Base-by-base conservation (phyloP, 164 flowering plant species). In the Echeveria elegans region DNA sequence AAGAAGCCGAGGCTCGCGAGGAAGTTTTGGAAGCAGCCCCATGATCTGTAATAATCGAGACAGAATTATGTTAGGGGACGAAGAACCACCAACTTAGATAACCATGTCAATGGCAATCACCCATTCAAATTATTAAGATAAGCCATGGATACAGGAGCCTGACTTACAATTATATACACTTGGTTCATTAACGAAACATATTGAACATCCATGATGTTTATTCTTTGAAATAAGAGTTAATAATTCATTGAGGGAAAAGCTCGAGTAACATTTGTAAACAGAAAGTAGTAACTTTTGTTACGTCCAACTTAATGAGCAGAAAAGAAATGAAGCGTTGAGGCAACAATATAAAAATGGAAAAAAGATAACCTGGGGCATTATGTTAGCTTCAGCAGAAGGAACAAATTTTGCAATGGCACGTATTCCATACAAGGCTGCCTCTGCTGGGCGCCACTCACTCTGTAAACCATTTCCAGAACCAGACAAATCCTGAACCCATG, bases 381-480 rank as follows among this genome's bases (percentile, higher is more conserved):
- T 82, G 76, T 90, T 96, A 68, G 83, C 83, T 75, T 95, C 99
- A 70, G 43, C 74, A 50, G 69, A 66, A 31, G 96, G 82, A 72
- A 95, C 97, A 82, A 78, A 82, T 56, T 72, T 84, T 67, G 98
- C 81, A 78, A 95, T 84, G 28, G 97, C 96, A 40, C 90, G 78
- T 50, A 95, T 95, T 74, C 98, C 85, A 75, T 85, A 95, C 41
- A 95, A 78, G 74, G 94, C 88, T 77, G 98, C 98, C 79, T 95
- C 99, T 62, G 90, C 88, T 64, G 87, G 87, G 71, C 85, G 91
- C 97, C 98, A 92, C 71, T 92, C 86, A 37, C 75, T 74, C 9
- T 23, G 62, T 40, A 80, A 84, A 70, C 70, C 78, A 70, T 76
- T 84, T 69, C 84, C 78, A 73, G 81, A 77, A 73, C 72, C 67